phyloP scores from a whole-genome alignment of 2,329 filamentous ascomycete genomes.

The Cercospora berteroae region DNA sequence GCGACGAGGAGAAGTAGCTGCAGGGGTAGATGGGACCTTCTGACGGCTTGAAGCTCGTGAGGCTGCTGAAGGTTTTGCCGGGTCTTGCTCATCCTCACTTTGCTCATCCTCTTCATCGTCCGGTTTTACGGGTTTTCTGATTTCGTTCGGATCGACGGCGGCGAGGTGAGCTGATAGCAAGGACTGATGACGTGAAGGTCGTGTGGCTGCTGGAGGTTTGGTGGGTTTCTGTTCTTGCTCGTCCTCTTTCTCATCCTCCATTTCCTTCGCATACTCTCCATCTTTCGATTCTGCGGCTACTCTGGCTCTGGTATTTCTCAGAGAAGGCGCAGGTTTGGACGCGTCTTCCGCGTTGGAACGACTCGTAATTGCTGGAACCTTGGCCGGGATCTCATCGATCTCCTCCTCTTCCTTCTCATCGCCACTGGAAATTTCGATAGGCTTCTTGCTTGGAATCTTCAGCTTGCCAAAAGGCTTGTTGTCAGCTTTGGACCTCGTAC shows the following conservation, averaged over 20 bases:
- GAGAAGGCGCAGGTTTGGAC: neutral
- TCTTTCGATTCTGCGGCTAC: neutral
- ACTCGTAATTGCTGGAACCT: neutral
- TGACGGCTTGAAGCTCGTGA: neutral
- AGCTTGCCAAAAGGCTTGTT: neutral
- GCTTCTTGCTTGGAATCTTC: neutral
- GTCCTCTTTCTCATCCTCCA: neutral
- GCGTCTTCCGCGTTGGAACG: neutral
- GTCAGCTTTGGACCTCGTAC: neutral
- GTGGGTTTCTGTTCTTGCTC: neutral
- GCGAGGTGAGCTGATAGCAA: neutral
- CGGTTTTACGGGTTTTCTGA: neutral
- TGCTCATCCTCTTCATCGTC: neutral
- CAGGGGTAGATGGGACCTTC: neutral
- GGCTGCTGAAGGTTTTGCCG: neutral
- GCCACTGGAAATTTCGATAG: neutral
- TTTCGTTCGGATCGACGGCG: neutral
- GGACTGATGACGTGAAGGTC: neutral
- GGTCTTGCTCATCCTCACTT: neutral
- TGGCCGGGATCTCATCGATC: neutral
- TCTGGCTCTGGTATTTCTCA: neutral
- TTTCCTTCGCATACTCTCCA: neutral
- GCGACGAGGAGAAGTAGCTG: neutral
- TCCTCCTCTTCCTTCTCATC: neutral
- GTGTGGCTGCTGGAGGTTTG: neutral